Conservation (phyloP, 768 basidiomycete species). For the Podaxis sp. region DNA sequence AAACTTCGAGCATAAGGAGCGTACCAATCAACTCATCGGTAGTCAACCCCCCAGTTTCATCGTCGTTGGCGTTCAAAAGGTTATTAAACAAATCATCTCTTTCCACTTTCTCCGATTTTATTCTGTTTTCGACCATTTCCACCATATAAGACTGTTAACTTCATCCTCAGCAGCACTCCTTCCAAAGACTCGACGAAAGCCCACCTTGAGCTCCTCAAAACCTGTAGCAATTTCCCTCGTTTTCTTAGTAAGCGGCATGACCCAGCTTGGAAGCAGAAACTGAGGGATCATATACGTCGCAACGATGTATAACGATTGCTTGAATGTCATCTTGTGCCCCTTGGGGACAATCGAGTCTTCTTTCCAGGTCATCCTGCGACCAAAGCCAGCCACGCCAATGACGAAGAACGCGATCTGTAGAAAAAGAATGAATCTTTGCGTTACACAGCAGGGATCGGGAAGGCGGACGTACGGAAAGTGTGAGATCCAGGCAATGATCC, state of each 20-base stretch:
- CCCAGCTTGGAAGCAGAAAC: conserved; percentile 39
- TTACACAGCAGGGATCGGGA: neutral
- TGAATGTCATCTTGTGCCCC: conserved; percentile 51
- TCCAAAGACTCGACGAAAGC: neutral
- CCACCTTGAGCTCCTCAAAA: conserved; percentile 40
- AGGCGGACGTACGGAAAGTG: conserved; percentile 43
- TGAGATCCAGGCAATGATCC: conserved; percentile 53
- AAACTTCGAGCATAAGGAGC: neutral
- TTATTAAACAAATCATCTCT: conserved; percentile 50
- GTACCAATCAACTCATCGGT: conserved; percentile 41
- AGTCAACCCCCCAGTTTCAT: conserved; percentile 29
- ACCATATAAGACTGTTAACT: conserved; percentile 36
- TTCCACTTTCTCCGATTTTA: conserved; percentile 33
- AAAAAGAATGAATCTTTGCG: neutral
- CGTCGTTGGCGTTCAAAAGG: conserved; percentile 47
- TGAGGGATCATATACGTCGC: conserved; percentile 36
- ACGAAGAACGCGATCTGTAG: conserved; percentile 53
- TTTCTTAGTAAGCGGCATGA: conserved; percentile 33
- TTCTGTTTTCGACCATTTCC: conserved; percentile 51
- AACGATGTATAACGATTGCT: conserved; percentile 45
- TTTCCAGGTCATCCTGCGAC: conserved; percentile 48
- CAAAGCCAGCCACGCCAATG: conserved; percentile 58
- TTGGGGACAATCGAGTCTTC: conserved; percentile 36
- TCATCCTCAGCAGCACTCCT: neutral
- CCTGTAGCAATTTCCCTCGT: conserved; percentile 31